These are phyloP conservation scores for Anethum foeniculum DNA, from an alignment of 140 eudicot genomes.

Conservation along the genomic window DNA sequence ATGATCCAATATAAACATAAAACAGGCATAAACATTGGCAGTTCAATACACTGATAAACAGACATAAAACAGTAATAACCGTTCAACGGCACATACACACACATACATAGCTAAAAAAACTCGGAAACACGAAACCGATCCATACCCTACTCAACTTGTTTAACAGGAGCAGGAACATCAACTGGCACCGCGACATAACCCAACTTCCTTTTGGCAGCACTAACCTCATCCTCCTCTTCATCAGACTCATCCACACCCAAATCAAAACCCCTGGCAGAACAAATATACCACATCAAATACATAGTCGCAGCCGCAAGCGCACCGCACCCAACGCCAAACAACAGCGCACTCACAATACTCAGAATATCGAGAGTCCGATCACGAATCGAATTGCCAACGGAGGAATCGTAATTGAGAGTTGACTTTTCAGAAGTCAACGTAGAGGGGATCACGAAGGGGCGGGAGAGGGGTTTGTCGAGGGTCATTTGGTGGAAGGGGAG, in stretches of 20 bases:
- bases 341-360: constrained; percentile 70
- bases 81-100: neutral
- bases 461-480: neutral
- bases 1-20: too few species aligned
- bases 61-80: neutral
- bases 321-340: constrained; percentile 86
- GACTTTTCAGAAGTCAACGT: neutral
- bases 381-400: constrained; percentile 37
- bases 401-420: constrained; percentile 16
- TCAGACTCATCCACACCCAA: constrained; percentile 16
- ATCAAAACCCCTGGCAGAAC: constrained; percentile 28
- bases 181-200: constrained; percentile 35
- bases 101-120: neutral
- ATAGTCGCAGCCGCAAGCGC: constrained; percentile 71
- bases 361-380: constrained; percentile 71
- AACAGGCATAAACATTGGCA: too few species aligned
- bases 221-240: constrained; percentile 37
- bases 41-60: neutral
- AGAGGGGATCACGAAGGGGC: constrained; percentile 4
- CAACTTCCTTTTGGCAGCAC: constrained; percentile 25
- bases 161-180: constrained; percentile 22
- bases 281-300: constrained; percentile 64
- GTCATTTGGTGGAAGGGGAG: neutral
- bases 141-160: constrained; percentile 27
- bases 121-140: neutral